These are phyloP conservation scores for Phaffia rhodozyma DNA, from an alignment of 1,284 basidiomycete genomes.

Conservation along the genomic window DNA sequence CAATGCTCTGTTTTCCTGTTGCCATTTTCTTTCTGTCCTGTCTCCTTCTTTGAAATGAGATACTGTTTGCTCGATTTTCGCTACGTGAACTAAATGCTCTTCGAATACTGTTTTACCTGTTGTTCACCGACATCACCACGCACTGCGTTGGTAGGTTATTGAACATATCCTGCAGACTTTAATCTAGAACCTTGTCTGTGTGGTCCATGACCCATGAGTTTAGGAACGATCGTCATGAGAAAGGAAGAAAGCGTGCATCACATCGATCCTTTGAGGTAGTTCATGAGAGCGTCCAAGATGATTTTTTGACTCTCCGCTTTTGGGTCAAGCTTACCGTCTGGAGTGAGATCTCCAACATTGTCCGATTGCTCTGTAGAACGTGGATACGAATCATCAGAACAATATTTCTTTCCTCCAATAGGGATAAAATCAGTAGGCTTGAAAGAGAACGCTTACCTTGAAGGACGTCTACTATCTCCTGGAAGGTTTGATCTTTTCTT, in stretches of 20 bases:
- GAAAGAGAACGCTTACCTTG: constrained; percentile 24
- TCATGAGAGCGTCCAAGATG: constrained; percentile 17
- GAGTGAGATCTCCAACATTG: constrained; percentile 10
- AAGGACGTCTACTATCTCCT: constrained; percentile 26
- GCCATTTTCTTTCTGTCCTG: no score
- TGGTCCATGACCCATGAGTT: no score
- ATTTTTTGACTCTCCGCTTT: constrained; percentile 5
- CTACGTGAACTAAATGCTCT: no score
- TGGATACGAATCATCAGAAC: neutral
- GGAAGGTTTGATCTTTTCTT: constrained; percentile 43
- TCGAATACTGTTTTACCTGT: neutral
- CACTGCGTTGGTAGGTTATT: neutral
- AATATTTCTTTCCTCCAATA: neutral
- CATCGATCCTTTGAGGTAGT: constrained; percentile 10
- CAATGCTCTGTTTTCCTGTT: no score
- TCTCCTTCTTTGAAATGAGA: no score
- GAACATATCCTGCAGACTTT: neutral
- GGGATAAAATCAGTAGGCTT: neutral
- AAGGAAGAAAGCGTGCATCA: neutral
- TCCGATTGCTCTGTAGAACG: constrained; percentile 12
- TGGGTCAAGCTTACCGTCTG: neutral
- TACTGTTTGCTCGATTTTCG: no score
- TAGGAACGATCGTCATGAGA: no score
- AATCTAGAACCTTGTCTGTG: neutral
- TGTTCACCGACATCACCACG: neutral